Evolutionary conservation across 805 yeast genomes (phyloP), one percentile per base, ranked within the genome.

Genomic region (Cyberlindnera maritima): DNA sequence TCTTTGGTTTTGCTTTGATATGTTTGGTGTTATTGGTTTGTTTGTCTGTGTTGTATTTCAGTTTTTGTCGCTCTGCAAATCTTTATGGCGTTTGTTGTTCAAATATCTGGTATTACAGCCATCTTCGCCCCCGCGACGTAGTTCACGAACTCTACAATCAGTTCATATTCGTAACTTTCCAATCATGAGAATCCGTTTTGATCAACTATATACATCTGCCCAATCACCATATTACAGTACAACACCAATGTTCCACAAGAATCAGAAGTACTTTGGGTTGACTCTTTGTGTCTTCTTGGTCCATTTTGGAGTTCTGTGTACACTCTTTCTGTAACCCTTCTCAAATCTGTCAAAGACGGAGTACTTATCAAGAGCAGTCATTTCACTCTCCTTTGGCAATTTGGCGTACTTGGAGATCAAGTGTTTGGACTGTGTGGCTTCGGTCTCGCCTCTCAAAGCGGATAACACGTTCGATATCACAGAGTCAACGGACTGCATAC

Each of bases 251-350:
- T 9, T 12, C 7, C 14, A 14, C 2, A 2, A 7, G 9, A 12
- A 31, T 48, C 39, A 58, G 50, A 58, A 60, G 45, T 55, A 48
- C 36, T 59, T 75, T 38, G 97, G 97, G 61, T 87, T 85, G 48
- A 77, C 81, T 71, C 97, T 82, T 66, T 83, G 76, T 9, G 95
- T 80, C 52, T 80, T 64, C 70, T 84, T 89, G 45, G 97, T 90
- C 96, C 96, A 90, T 63, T 90, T 88, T 18, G 97, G 96, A 36
- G 85, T 86, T 65, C 81, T 70, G 62, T 92, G 98, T 21, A 88
- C 81, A 54, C 91, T 83, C 70, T 90, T 92, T 71, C 98, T 81
- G 69, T 92, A 94, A 18, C 83, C 83, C 59, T 76, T 80, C 13
- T 83, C 77, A 58, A 81, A 81, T 66, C 79, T 85, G 68, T 80